These are phyloP conservation scores for Elsinoe necatrix DNA, from an alignment of 2,329 filamentous ascomycete genomes.

Conservation along the genomic window DNA sequence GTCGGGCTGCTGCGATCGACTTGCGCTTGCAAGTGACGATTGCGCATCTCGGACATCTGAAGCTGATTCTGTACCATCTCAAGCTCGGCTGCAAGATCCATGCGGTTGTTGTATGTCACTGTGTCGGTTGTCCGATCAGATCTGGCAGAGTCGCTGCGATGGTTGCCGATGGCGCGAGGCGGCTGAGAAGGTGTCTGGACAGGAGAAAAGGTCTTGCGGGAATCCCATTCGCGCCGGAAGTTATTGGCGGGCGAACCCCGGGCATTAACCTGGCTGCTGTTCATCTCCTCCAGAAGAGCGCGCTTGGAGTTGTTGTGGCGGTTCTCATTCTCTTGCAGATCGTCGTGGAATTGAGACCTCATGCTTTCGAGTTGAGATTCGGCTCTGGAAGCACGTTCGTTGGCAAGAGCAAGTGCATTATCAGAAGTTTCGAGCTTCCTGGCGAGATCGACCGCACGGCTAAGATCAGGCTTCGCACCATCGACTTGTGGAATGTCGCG, in stretches of 20 bases:
- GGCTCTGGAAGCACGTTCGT: conserved; percentile 69
- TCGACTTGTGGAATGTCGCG: conserved; percentile 47
- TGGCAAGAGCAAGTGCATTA: conserved; percentile 74
- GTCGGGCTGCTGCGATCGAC: conserved; percentile 60
- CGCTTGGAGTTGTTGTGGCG: conserved; percentile 58
- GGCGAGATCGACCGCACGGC: conserved; percentile 62
- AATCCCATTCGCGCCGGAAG: conserved; percentile 52
- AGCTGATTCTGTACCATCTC: conserved; percentile 91
- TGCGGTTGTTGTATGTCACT: conserved; percentile 72
- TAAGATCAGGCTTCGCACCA: conserved; percentile 59
- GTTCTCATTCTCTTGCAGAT: conserved; percentile 56
- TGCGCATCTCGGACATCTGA: conserved; percentile 90
- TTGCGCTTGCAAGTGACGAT: conserved; percentile 82
- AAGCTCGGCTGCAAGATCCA: conserved; percentile 83
- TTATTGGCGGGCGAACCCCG: conserved; percentile 64
- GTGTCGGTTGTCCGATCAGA: conserved; percentile 83
- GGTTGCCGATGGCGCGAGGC: conserved; percentile 54
- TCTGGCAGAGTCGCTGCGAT: conserved; percentile 64
- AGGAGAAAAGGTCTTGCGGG: conserved; percentile 61
- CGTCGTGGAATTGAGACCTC: conserved; percentile 63
- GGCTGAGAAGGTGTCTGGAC: conserved; percentile 63
- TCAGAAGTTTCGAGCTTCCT: conserved; percentile 83
- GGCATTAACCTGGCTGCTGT: conserved; percentile 66
- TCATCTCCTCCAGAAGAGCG: conserved; percentile 76
- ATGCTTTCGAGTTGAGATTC: conserved; percentile 75